A percentile compares a stretch with the other conserved stretches of the same genome.
These are phyloP conservation scores for Arabidopsis suecica DNA, from an alignment of 345 rosid genomes.

Conservation along the genomic window DNA sequence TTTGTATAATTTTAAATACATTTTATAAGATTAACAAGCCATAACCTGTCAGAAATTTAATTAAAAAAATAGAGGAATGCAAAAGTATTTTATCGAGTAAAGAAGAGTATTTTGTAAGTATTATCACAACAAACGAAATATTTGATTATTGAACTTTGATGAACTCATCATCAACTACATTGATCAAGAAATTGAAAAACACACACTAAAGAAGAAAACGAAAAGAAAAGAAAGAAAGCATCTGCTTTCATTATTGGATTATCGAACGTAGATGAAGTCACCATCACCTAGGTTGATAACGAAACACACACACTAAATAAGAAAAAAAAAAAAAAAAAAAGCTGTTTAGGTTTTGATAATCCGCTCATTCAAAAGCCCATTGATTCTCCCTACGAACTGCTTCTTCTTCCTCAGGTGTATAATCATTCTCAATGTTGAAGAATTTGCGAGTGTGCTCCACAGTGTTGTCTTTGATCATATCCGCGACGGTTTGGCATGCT, in stretches of 20 bases:
- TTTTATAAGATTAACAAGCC: background rate
- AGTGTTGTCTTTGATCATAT: background rate
- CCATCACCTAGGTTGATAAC: no score
- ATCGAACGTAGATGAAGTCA: no score
- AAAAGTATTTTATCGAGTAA: background rate
- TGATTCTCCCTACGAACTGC: background rate
- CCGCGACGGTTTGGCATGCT: background rate
- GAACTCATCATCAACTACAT: background rate
- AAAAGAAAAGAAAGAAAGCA: no score
- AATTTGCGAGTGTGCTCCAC: background rate
- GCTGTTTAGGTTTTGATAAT: background rate
- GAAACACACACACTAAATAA: no score
- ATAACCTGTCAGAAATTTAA: background rate
- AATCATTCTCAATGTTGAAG: background rate
- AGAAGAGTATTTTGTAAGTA: background rate
- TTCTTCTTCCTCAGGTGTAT: background rate
- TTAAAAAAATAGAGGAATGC: background rate
- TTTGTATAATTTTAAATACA: background rate
- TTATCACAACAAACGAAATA: background rate
- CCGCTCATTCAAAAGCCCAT: background rate
- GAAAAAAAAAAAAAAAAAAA: background rate
- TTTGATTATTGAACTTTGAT: background rate
- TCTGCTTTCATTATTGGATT: no score
- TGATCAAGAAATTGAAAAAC: background rate
- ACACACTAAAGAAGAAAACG: background rate